A percentile compares a stretch with the other conserved stretches of the same genome.
phyloP scores from a whole-genome alignment of 176 grass and related monocot species.

The Avena insularis region DNA sequence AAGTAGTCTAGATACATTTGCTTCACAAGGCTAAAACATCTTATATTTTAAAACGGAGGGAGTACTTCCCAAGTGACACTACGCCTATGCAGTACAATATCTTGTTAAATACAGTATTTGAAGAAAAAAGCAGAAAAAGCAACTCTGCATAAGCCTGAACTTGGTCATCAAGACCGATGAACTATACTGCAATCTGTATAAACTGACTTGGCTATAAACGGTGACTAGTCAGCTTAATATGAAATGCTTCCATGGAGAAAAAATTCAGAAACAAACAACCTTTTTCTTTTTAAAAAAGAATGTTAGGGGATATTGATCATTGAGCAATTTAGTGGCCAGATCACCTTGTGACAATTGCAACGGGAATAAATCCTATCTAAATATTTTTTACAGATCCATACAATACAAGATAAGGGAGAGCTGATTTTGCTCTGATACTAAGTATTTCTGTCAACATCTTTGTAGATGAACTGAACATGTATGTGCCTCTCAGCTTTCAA shows the following conservation, averaged over 20 bases:
- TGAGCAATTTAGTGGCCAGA: not conserved
- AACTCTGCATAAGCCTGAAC: not conserved
- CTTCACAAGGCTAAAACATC: too few species aligned
- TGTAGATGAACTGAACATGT: conserved; percentile 5
- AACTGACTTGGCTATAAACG: not conserved
- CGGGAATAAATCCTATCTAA: not conserved
- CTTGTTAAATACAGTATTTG: not conserved
- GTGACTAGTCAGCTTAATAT: not conserved
- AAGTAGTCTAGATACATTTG: too few species aligned
- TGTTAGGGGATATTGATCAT: not conserved
- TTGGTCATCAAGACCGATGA: not conserved
- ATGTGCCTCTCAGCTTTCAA: not conserved
- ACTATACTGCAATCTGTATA: not conserved
- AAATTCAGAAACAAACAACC: not conserved
- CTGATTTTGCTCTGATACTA: not conserved
- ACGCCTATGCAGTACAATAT: not conserved
- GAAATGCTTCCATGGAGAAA: not conserved
- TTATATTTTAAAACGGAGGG: too few species aligned
- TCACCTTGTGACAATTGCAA: not conserved
- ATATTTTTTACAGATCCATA: not conserved
- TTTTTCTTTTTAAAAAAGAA: not conserved
- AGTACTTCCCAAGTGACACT: too few species aligned
- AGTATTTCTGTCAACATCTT: conserved; percentile 15
- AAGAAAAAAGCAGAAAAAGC: not conserved
- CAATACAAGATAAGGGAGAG: not conserved